phyloP scores from a whole-genome alignment of 2,329 filamentous ascomycete species.

The Chalara sp. region DNA sequence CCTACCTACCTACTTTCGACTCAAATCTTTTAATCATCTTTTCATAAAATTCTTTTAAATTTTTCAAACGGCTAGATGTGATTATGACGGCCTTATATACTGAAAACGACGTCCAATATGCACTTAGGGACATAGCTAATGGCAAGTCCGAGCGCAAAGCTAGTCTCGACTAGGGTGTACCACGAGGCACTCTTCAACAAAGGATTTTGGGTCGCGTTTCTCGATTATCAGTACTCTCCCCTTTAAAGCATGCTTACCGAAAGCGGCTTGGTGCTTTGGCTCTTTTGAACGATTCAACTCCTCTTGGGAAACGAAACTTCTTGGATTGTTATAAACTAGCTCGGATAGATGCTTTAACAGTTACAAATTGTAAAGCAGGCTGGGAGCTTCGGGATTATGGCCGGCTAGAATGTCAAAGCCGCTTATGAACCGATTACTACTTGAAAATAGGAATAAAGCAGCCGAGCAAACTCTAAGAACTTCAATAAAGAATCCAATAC shows the following conservation, averaged over 20 bases:
- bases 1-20: too few species aligned
- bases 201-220: too few species aligned
- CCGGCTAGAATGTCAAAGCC: background rate
- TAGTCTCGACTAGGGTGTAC: too few species aligned
- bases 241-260: background rate
- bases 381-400: background rate
- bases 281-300: constrained; percentile 1
- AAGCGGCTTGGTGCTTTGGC: background rate
- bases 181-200: too few species aligned
- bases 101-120: too few species aligned
- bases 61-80: too few species aligned
- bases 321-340: background rate
- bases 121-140: too few species aligned
- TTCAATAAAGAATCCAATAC: background rate
- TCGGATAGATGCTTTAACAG: background rate
- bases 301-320: background rate
- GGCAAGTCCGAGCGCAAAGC: too few species aligned
- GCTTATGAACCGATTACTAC: background rate
- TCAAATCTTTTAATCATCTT: too few species aligned
- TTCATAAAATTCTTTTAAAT: too few species aligned
- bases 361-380: background rate
- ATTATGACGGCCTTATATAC: too few species aligned
- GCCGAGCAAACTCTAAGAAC: background rate
- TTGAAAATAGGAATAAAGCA: background rate
- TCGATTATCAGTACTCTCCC: background rate